A percentile compares a stretch with the other conserved stretches of the same genome.
Conservation (phyloP, 768 basidiomycete genomes). For the Mycena venus region DNA sequence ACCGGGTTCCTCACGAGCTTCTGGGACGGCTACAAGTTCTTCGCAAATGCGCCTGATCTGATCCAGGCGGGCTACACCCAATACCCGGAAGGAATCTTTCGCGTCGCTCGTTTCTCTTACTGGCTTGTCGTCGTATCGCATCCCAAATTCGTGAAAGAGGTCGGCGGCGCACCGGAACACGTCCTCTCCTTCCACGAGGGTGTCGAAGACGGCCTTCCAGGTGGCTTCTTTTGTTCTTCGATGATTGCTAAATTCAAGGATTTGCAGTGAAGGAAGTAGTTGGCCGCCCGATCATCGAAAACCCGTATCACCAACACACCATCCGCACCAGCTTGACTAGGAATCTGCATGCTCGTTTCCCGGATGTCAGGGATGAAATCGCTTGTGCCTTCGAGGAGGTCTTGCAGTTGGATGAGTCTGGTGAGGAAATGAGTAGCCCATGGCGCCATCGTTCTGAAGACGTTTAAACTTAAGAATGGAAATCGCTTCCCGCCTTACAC, state of each 20-base stretch:
- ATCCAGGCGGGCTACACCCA: not conserved
- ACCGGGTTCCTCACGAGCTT: not conserved
- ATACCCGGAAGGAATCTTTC: not conserved
- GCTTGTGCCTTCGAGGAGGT: constrained; percentile 12
- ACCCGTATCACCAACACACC: not conserved
- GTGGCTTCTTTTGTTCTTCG: too few relatives aligned
- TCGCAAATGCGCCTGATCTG: not conserved
- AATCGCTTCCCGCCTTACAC: constrained; percentile 40
- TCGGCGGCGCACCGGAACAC: too few relatives aligned
- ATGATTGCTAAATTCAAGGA: not conserved
- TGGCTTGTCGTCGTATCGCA: not conserved
- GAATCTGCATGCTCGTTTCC: constrained; percentile 17
- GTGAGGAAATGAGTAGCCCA: not conserved
- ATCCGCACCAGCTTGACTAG: not conserved
- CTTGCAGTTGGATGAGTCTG: not conserved
- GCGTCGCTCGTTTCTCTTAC: not conserved
- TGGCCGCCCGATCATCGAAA: not conserved
- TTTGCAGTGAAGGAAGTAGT: not conserved
- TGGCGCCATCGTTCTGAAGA: not conserved
- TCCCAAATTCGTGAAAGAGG: too few relatives aligned
- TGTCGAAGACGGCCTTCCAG: too few relatives aligned
- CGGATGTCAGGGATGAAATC: constrained; percentile 19
- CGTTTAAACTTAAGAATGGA: constrained; percentile 53
- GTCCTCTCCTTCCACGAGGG: too few relatives aligned
- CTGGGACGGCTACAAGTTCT: not conserved